phyloP scores from a whole-genome alignment of 2,329 filamentous ascomycete genomes.

The Metarhizium rileyi region DNA sequence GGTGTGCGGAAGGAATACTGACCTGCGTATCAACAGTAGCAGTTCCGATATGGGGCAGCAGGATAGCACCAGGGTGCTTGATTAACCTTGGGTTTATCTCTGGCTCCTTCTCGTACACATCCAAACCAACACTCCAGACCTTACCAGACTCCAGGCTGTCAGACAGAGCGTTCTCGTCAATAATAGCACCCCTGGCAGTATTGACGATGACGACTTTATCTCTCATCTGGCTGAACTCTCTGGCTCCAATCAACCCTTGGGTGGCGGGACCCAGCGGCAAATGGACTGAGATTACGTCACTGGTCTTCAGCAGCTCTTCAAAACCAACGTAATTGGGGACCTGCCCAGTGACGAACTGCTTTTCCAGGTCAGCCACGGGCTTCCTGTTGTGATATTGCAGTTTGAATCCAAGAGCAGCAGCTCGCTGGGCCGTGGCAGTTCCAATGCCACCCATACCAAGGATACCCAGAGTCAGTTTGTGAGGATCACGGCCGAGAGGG shows the following conservation, averaged over 20 bases:
- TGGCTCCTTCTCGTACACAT: conserved; percentile 51
- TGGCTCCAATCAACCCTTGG: conserved; percentile 39
- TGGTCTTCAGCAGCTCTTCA: conserved; percentile 40
- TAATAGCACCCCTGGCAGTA: conserved; percentile 45
- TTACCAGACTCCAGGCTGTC: conserved; percentile 42
- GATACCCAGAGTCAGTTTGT: conserved; percentile 53
- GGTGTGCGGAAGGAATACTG: background rate
- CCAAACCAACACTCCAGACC: conserved; percentile 43
- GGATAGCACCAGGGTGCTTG: conserved; percentile 47
- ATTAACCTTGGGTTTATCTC: conserved; percentile 50
- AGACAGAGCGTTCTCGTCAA: conserved; percentile 46
- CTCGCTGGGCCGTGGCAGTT: conserved; percentile 35
- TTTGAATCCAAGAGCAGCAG: conserved; percentile 44
- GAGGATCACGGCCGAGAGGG: conserved; percentile 51
- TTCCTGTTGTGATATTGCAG: conserved; percentile 49
- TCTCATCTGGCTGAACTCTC: conserved; percentile 43
- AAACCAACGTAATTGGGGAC: conserved; percentile 36
- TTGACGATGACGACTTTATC: conserved; percentile 47
- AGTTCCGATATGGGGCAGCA: conserved; percentile 61
- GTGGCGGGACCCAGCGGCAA: conserved; percentile 41
- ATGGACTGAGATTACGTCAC: conserved; percentile 46
- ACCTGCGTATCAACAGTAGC: conserved; percentile 43
- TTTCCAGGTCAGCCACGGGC: conserved; percentile 28
- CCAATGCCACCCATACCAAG: conserved; percentile 53
- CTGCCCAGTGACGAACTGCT: conserved; percentile 22